phyloP scores from a whole-genome alignment of 192 early-diverging fungal genomes.

The Podochytrium sp. region DNA sequence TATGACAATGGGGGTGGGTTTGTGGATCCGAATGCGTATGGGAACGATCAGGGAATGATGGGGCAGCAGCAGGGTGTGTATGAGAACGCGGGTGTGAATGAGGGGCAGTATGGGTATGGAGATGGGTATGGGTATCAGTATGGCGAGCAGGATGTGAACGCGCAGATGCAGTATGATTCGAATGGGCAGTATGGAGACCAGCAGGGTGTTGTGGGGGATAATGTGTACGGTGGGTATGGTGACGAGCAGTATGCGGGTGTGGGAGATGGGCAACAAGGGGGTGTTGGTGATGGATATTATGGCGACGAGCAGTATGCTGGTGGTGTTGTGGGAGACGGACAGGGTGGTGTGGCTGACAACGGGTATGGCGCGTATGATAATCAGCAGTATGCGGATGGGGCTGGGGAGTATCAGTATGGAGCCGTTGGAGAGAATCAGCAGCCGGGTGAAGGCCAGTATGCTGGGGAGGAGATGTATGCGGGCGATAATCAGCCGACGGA shows the following conservation, averaged over 20 bases:
- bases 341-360: background rate
- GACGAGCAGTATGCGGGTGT: background rate
- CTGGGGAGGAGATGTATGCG: background rate
- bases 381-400: background rate
- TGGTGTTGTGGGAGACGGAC: background rate
- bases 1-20: background rate
- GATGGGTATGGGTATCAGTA: background rate
- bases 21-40: background rate
- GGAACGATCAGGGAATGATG: background rate
- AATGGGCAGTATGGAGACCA: constrained; percentile 3
- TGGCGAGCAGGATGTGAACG: background rate
- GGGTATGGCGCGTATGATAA: background rate
- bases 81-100: background rate
- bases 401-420: background rate
- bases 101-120: constrained; percentile 2
- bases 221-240: background rate
- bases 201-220: too few species aligned
- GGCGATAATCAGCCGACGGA: background rate
- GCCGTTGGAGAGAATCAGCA: background rate
- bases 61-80: background rate
- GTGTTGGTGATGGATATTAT: background rate
- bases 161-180: background rate
- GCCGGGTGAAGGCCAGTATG: background rate
- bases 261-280: background rate
- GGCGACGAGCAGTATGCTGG: background rate